phyloP scores from a whole-genome alignment of 2,329 filamentous ascomycete genomes.

The Sarocladium oryzae region DNA sequence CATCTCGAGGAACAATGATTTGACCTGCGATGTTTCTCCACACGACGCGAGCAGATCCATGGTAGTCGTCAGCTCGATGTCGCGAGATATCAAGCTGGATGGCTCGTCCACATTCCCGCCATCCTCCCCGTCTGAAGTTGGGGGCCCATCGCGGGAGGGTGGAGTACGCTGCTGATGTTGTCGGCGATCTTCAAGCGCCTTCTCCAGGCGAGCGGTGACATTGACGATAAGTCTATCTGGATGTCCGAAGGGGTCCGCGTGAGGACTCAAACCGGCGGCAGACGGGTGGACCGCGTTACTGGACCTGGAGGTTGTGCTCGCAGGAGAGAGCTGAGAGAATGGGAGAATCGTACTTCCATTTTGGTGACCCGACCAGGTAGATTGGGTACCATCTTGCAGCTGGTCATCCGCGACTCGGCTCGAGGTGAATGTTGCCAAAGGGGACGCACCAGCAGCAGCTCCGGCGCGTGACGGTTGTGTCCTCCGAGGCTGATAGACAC shows the following conservation, averaged over 20 bases:
- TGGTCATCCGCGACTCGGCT: neutral
- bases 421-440: neutral
- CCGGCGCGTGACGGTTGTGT: neutral
- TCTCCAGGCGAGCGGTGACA: slow-evolving; percentile 4
- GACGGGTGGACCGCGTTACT: neutral
- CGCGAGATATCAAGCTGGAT: slow-evolving; percentile 2
- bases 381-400: neutral
- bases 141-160: neutral
- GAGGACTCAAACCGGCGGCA: neutral
- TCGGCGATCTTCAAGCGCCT: neutral
- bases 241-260: neutral
- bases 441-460: neutral
- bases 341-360: neutral
- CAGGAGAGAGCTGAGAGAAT: neutral
- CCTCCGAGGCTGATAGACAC: slow-evolving; percentile 9
- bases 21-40: slow-evolving; percentile 6
- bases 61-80: neutral
- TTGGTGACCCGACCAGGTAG: neutral
- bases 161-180: neutral
- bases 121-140: neutral
- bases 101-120: neutral
- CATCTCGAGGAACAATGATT: slow-evolving; percentile 10
- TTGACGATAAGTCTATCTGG: slow-evolving; percentile 4
- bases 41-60: slow-evolving; percentile 9
- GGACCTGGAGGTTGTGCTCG: neutral